Conservation (phyloP, 768 basidiomycete genomes). For the Tulasnella sp. region DNA sequence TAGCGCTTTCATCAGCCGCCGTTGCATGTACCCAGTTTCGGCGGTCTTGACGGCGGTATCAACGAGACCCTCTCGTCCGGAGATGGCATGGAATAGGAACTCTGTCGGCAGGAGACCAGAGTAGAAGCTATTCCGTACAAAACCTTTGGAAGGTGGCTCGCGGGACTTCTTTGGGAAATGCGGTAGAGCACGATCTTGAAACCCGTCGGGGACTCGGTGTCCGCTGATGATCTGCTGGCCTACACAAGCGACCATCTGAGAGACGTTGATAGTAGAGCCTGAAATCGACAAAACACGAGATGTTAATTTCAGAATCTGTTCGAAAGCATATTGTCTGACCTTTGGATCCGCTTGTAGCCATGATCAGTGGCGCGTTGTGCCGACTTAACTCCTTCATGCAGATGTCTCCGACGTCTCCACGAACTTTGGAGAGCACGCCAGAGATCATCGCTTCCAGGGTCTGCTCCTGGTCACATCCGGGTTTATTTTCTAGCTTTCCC, state of each 20-base stretch:
- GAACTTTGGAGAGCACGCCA: slow-evolving; percentile 83
- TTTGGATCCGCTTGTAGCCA: slow-evolving; percentile 99
- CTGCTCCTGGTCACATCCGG: slow-evolving; percentile 95
- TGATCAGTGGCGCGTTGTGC: slow-evolving; percentile 93
- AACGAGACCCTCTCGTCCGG: slow-evolving; percentile 94
- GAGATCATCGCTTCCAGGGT: slow-evolving; percentile 97
- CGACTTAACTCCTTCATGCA: slow-evolving; percentile 98
- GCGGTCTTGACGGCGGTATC: slow-evolving; percentile 99
- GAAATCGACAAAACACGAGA: slow-evolving; percentile 18
- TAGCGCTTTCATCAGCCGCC: slow-evolving; percentile 89
- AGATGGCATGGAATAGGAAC: slow-evolving; percentile 98
- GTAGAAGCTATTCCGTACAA: slow-evolving; percentile 96
- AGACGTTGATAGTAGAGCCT: slow-evolving; percentile 99
- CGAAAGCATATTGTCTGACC: slow-evolving; percentile 36
- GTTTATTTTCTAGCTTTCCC: slow-evolving; percentile 88
- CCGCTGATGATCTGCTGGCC: slow-evolving; percentile 98
- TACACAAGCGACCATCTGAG: slow-evolving; percentile 99
- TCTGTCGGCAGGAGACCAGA: slow-evolving; percentile 86
- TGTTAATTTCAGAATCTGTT: background rate
- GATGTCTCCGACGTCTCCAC: slow-evolving; percentile 91
- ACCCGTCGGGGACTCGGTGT: slow-evolving; percentile 95
- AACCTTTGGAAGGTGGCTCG: slow-evolving; percentile 94
- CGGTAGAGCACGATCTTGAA: slow-evolving; percentile 97
- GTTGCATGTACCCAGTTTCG: slow-evolving; percentile 99
- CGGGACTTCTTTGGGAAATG: slow-evolving; percentile 97